Conservation (phyloP, 148 eudicot genomes). For the Fallopia convolvulus region DNA sequence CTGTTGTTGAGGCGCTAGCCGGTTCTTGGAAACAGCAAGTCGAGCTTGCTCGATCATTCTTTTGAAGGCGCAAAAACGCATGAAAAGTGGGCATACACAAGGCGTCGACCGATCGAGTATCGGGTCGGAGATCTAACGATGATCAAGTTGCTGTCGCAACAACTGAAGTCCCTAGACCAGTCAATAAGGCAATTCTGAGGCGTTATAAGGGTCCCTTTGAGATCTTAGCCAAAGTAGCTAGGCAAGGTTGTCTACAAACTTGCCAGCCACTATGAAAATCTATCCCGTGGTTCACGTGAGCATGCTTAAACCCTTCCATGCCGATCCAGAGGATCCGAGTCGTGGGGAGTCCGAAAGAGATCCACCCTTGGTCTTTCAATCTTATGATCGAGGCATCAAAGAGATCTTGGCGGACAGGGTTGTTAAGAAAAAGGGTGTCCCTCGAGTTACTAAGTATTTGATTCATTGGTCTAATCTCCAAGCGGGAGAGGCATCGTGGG, state of each 20-base stretch:
- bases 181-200: too few relatives aligned
- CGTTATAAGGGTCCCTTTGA: too few relatives aligned
- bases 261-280: not conserved
- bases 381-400: not conserved
- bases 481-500: not conserved
- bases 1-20: too few relatives aligned
- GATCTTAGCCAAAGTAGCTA: too few relatives aligned
- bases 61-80: too few relatives aligned
- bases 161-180: too few relatives aligned
- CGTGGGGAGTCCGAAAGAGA: not conserved
- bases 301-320: not conserved
- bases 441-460: not conserved
- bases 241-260: not conserved
- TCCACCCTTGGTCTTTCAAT: not conserved
- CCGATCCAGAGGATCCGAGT: not conserved
- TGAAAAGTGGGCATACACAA: too few relatives aligned
- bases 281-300: not conserved
- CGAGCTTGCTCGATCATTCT: too few relatives aligned
- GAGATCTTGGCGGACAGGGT: not conserved
- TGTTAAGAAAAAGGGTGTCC: not conserved
- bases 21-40: too few relatives aligned
- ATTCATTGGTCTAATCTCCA: not conserved
- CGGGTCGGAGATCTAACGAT: too few relatives aligned
- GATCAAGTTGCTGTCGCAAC: too few relatives aligned
- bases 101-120: too few relatives aligned